Percentiles rank a stretch among this genome's conserved stretches.
Conservation (phyloP, 2,329 filamentous ascomycete species). For the Coccinonectria pachysandricola region DNA sequence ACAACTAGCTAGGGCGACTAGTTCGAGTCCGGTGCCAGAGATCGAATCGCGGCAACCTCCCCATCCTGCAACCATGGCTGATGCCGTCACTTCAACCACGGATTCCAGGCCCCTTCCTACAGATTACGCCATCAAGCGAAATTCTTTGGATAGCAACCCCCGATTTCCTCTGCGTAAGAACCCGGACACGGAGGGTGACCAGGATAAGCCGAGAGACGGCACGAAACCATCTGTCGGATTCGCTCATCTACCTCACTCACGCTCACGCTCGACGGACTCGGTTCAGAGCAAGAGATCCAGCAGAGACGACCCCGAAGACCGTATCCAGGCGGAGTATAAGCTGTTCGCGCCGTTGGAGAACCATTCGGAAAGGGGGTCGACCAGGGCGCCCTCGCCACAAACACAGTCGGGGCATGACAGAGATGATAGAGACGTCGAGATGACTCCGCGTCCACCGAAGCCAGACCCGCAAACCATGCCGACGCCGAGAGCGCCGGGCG, state of each 20-base stretch:
- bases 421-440: constrained; percentile 23
- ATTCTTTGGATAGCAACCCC: constrained; percentile 9
- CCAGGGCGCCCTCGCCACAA: constrained; percentile 36
- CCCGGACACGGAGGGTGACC: no score
- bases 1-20: constrained; percentile 37
- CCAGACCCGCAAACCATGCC: constrained; percentile 37
- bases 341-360: constrained; percentile 46
- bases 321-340: constrained; percentile 45
- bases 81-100: constrained; percentile 1
- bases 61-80: constrained; percentile 6
- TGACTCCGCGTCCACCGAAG: constrained; percentile 38
- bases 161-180: constrained; percentile 5
- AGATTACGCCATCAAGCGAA: constrained; percentile 9
- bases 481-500: constrained; percentile 44
- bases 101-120: constrained; percentile 9
- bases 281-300: constrained; percentile 38
- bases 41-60: constrained; percentile 10
- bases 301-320: constrained; percentile 42
- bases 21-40: constrained; percentile 31
- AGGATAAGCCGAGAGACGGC: constrained; percentile 15
- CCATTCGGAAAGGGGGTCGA: constrained; percentile 45
- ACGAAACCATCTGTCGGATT: constrained; percentile 36
- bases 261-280: constrained; percentile 35
- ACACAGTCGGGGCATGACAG: constrained; percentile 23
- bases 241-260: constrained; percentile 30